These are phyloP conservation scores for Sodiomyces alkalinus DNA, from an alignment of 2,329 filamentous ascomycete species.

Conservation along the genomic window DNA sequence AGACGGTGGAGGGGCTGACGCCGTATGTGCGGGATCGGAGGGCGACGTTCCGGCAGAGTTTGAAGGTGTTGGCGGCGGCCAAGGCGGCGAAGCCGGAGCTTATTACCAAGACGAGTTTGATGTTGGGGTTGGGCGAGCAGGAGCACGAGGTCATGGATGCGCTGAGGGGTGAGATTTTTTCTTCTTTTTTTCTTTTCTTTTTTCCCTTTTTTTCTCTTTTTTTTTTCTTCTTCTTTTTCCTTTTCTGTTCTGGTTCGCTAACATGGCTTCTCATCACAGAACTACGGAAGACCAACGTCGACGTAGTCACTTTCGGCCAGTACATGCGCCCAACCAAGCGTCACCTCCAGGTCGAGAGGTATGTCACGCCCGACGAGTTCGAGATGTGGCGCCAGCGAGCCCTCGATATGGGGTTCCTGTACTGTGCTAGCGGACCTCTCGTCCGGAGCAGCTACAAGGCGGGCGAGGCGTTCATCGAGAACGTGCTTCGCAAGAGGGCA, in stretches of 20 bases:
- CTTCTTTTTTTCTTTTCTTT: not conserved
- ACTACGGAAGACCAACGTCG: constrained; percentile 64
- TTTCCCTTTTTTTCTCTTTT: not conserved
- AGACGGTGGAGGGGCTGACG: constrained; percentile 84
- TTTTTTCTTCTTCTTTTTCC: not conserved
- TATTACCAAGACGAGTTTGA: constrained; percentile 97
- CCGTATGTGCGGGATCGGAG: constrained; percentile 80
- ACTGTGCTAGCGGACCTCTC: constrained; percentile 84
- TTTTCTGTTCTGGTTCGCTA: not conserved
- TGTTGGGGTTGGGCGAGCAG: constrained; percentile 88
- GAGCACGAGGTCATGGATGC: constrained; percentile 74
- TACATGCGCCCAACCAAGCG: constrained; percentile 99
- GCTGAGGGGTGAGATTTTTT: constrained; percentile 40
- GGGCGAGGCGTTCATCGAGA: constrained; percentile 96
- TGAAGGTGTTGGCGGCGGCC: constrained; percentile 64
- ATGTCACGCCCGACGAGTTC: constrained; percentile 82
- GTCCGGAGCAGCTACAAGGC: constrained; percentile 96
- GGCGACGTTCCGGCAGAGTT: constrained; percentile 75
- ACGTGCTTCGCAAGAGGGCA: constrained; percentile 75
- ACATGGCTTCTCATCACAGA: constrained; percentile 6
- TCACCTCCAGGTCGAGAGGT: constrained; percentile 93
- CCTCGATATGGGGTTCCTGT: constrained; percentile 89
- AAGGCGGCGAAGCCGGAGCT: constrained; percentile 61
- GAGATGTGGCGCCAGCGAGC: constrained; percentile 84
- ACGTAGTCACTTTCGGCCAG: constrained; percentile 97